phyloP scores from a whole-genome alignment of 305 asterid species.

The Ilex paraguariensis region DNA sequence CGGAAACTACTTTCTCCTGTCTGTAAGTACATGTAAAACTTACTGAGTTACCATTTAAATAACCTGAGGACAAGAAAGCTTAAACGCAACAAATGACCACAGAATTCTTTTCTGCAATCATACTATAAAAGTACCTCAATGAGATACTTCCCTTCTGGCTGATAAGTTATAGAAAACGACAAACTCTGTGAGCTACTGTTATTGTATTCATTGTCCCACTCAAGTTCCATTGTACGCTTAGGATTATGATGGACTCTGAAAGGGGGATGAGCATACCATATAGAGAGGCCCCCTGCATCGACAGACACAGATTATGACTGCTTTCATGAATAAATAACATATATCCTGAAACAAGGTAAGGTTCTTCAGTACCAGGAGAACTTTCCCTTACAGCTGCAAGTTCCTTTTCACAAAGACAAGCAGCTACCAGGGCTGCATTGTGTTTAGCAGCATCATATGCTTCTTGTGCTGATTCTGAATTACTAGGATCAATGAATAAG shows the following conservation, averaged over 20 bases:
- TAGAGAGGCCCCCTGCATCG: constrained; percentile 51
- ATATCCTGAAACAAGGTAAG: constrained; percentile 5
- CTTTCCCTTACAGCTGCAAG: constrained; percentile 33
- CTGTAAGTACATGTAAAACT: constrained; percentile 37
- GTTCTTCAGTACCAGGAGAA: constrained; percentile 44
- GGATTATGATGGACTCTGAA: constrained; percentile 75
- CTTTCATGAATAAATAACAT: constrained; percentile 14
- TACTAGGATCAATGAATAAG: constrained; percentile 48
- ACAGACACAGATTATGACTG: constrained; percentile 12
- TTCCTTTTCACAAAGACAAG: constrained; percentile 70
- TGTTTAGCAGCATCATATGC: constrained; percentile 39
- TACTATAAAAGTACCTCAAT: constrained; percentile 49
- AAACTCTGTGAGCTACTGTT: constrained; percentile 36
- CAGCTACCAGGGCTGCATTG: constrained; percentile 72
- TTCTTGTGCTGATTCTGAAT: constrained; percentile 35
- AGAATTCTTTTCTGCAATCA: constrained; percentile 8
- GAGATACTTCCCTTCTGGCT: constrained; percentile 64
- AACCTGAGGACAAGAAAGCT: constrained; percentile 5
- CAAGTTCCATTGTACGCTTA: constrained; percentile 56
- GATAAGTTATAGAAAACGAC: constrained; percentile 40
- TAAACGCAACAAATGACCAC: not conserved
- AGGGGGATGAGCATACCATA: constrained; percentile 86
- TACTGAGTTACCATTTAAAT: not conserved
- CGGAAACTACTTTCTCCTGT: constrained; percentile 44
- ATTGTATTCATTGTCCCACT: constrained; percentile 66